Percentiles rank a stretch among this genome's conserved stretches.
Evolutionary conservation across 148 eudicot genomes (phyloP).

Genomic region (Fagopyrum tataricum): DNA sequence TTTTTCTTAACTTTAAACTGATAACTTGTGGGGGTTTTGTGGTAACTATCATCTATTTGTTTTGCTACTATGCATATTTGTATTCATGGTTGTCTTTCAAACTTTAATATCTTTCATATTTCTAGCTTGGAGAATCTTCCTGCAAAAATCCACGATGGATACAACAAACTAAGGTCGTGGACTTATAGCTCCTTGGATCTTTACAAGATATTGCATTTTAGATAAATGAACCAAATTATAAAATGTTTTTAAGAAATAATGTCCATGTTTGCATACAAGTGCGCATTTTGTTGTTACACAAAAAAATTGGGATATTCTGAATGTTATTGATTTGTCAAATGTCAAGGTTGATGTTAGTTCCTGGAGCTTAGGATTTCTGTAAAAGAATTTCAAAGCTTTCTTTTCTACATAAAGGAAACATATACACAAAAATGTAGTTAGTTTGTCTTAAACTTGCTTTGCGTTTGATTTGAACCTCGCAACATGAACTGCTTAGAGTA

Average conservation of each 20-base stretch:
- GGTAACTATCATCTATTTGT: background rate
- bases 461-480: conserved; percentile 23
- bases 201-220: conserved; percentile 38
- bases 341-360: background rate
- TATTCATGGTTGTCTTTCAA: background rate
- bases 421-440: background rate
- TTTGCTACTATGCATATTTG: background rate
- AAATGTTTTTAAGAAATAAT: background rate
- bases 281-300: background rate
- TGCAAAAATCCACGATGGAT: conserved; percentile 80
- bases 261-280: background rate
- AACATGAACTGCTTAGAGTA: conserved; percentile 93
- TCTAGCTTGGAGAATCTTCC: conserved; percentile 73
- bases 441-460: background rate
- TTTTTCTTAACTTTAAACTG: background rate
- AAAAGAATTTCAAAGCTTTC: too few species aligned
- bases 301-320: background rate
- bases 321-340: background rate
- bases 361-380: background rate
- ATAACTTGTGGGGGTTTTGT: background rate
- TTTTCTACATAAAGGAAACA: too few species aligned
- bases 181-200: conserved; percentile 79
- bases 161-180: conserved; percentile 91
- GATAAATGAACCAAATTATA: background rate
- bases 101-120: conserved; percentile 10